Percentiles rank a stretch among this genome's conserved stretches.
Evolutionary conservation across 257 asterid species (phyloP).

Genomic region (Fraxinus cuspidata): DNA sequence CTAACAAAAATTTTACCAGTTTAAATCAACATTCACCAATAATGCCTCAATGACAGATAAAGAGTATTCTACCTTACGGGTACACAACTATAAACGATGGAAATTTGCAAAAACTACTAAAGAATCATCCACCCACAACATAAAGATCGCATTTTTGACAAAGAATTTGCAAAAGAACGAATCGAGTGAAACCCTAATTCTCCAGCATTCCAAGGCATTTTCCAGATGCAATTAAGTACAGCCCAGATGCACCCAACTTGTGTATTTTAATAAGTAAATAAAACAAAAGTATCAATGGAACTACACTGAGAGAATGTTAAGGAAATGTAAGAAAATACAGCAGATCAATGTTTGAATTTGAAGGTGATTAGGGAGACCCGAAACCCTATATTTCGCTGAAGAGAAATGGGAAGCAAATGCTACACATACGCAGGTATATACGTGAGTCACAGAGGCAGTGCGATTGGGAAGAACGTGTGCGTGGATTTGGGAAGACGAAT

Average conservation of each 20-base stretch:
- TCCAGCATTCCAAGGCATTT: constrained; percentile 23
- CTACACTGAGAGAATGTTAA: constrained; percentile 21
- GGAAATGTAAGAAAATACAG: constrained; percentile 30
- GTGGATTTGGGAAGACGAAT: not conserved
- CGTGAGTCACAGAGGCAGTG: not conserved
- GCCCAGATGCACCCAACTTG: constrained; percentile 2
- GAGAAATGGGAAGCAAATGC: constrained; percentile 6
- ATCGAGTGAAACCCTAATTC: constrained; percentile 3
- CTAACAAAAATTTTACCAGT: constrained; percentile 24
- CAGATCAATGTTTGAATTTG: constrained; percentile 29
- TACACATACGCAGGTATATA: not conserved
- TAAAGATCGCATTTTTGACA: constrained; percentile 19
- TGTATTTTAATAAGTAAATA: not conserved
- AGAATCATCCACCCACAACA: constrained; percentile 2
- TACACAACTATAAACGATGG: not conserved
- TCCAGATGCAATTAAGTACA: constrained; percentile 8
- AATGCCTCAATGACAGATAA: constrained; percentile 20
- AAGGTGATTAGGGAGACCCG: constrained; percentile 17
- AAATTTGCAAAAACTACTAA: constrained; percentile 3
- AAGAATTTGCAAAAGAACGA: constrained; percentile 18
- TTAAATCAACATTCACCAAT: constrained; percentile 19
- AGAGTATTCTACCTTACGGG: constrained; percentile 4
- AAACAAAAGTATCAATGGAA: constrained; percentile 23
- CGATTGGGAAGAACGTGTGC: not conserved
- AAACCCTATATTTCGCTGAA: constrained; percentile 34